phyloP scores from a whole-genome alignment of 169 alveolate species.

The Plasmodium vivax region DNA sequence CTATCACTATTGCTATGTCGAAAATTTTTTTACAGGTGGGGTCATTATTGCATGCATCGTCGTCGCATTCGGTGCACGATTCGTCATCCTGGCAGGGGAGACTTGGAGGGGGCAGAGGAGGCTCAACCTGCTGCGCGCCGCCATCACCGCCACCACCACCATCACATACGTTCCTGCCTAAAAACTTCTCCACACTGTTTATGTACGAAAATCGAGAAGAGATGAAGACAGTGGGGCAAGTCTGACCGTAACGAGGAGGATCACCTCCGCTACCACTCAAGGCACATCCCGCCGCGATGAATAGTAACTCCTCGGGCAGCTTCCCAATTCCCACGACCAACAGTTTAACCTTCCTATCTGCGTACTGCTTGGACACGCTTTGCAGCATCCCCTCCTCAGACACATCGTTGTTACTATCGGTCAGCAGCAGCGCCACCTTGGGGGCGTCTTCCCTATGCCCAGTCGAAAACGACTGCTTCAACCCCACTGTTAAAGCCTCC shows the following conservation, averaged over 20 bases:
- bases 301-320: constrained; percentile 5
- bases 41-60: constrained; percentile 47
- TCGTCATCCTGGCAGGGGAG: constrained; percentile 28
- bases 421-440: constrained; percentile 31
- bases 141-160: not conserved
- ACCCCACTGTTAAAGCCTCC: constrained; percentile 32
- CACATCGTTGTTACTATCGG: constrained; percentile 47
- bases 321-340: constrained; percentile 19
- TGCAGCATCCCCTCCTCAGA: constrained; percentile 20
- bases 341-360: constrained; percentile 33
- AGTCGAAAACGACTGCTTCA: constrained; percentile 47
- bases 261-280: not conserved
- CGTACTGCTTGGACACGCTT: constrained; percentile 9
- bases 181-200: not conserved
- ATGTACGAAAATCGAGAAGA: constrained; percentile 15
- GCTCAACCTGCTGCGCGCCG: not conserved
- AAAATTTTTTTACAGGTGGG: constrained; percentile 44
- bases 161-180: constrained; percentile 21
- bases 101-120: constrained; percentile 8
- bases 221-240: constrained; percentile 25
- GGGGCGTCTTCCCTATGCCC: constrained; percentile 63
- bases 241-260: not conserved
- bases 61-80: constrained; percentile 55
- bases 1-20: constrained; percentile 59
- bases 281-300: constrained; percentile 43